A percentile compares a stretch with the other conserved stretches of the same genome.
These are phyloP conservation scores for Mortierella sp. DNA, from an alignment of 371 early-diverging fungal species.

Conservation along the genomic window DNA sequence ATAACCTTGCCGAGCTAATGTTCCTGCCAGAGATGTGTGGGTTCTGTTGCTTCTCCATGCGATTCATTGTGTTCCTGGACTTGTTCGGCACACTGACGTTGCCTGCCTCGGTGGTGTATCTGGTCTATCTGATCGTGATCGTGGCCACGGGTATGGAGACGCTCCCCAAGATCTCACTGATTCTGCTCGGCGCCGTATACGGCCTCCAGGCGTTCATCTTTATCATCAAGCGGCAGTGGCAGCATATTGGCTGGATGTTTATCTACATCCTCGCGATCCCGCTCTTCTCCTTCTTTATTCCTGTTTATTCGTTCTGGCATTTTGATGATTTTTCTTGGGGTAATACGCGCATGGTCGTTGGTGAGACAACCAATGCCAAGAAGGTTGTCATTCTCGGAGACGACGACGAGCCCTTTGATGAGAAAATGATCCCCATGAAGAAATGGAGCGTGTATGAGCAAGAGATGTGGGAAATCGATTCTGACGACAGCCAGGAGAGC, in stretches of 20 bases:
- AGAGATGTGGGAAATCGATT: conserved; percentile 61
- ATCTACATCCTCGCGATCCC: conserved; percentile 80
- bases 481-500: conserved; percentile 44
- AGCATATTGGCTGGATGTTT: conserved; percentile 90
- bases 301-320: conserved; percentile 91
- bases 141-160: conserved; percentile 67
- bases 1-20: conserved; percentile 94
- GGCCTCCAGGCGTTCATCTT: conserved; percentile 63
- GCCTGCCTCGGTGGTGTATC: conserved; percentile 91
- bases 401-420: conserved; percentile 77
- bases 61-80: conserved; percentile 93
- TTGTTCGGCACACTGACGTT: conserved; percentile 91
- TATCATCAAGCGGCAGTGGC: conserved; percentile 60
- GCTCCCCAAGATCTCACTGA: conserved; percentile 66
- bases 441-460: conserved; percentile 79
- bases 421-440: conserved; percentile 69
- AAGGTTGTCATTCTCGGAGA: conserved; percentile 60
- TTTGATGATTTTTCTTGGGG: conserved; percentile 94
- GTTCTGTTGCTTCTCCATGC: conserved; percentile 97
- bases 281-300: conserved; percentile 72
- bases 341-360: conserved; percentile 81
- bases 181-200: conserved; percentile 67
- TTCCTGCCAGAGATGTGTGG: conserved; percentile 92
- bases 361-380: conserved; percentile 69
- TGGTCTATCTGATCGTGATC: conserved; percentile 78